Base-by-base conservation (phyloP, 2,329 filamentous ascomycete species). In the Beauveria caledonica region DNA sequence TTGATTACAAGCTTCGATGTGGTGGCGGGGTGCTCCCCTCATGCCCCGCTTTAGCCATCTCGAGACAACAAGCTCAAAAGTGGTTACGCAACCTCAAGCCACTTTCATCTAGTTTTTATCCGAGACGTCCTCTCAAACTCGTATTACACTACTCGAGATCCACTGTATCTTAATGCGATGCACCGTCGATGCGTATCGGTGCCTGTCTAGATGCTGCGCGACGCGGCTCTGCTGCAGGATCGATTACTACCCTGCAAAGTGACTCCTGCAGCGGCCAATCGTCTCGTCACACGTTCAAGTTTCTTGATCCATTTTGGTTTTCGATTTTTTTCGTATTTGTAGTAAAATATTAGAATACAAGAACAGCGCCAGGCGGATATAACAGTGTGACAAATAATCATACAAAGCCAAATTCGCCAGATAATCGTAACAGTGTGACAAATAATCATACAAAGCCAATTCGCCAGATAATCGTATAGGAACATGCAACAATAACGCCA, bases 21-120 rank as follows among this genome's bases (percentile, higher is more conserved):
- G 56, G 56, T 21, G 56, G 56, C 36, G 56, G 33, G 39, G 36
- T n/a, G 23, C 23, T 45, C 33, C 21, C 25, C 15, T 39, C 25
- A 40, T 51, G 56, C 56, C 56, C 56, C 56, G 56, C 56, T 59
- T 59, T 59, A 44, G 36, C 48, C 19, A 15, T 59, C 42, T 59
- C 56, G 40, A 50, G 42, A 25, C 53, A 36, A 29, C 11, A 19
- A 45, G n/a, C 27, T 29, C 25, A n/a, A 50, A 44, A 36, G n/a
- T 40, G 46, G 55, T 58, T 58, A 58, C 55, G 55, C 55, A 58
- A 27, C 45, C 33, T 15, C 19, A 58, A 58, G 33, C 44, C 55
- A 58, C 55, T 10, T 9, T 17, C 33, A 29, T 50, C 33, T 3
- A 42, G 5, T 42, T 33, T 46, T 17, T 9, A 25, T 29, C 33